Evolutionary conservation across 2,329 filamentous ascomycete species (phyloP).

Genomic region (Myriangium duriaei): DNA sequence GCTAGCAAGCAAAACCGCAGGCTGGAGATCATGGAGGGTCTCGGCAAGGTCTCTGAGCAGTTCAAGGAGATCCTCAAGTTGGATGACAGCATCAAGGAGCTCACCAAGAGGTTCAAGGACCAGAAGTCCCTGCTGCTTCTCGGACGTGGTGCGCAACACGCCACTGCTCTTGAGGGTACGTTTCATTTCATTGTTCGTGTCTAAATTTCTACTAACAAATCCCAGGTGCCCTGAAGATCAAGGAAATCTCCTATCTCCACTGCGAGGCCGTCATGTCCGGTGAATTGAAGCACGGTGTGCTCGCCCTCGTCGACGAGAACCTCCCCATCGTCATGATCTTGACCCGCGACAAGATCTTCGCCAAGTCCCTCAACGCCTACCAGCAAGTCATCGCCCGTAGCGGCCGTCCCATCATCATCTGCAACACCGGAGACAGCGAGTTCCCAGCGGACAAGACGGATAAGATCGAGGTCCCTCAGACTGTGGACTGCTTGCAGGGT

Average conservation of each 20-base stretch:
- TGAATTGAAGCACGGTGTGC: slow-evolving; percentile 96
- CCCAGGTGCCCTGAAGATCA: slow-evolving; percentile 84
- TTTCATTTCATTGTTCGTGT: background rate
- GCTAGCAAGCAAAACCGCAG: slow-evolving; percentile 86
- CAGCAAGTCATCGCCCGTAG: slow-evolving; percentile 96
- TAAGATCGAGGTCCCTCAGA: slow-evolving; percentile 95
- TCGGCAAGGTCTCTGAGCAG: slow-evolving; percentile 75
- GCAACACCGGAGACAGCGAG: slow-evolving; percentile 80
- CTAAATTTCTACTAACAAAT: slow-evolving; percentile 15
- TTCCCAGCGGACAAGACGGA: slow-evolving; percentile 81
- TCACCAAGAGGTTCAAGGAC: slow-evolving; percentile 90
- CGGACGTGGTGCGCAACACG: slow-evolving; percentile 90
- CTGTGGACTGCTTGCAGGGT: slow-evolving; percentile 89
- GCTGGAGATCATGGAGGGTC: slow-evolving; percentile 91
- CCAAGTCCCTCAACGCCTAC: slow-evolving; percentile 98
- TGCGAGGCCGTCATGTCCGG: slow-evolving; percentile 99
- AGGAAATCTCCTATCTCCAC: slow-evolving; percentile 99
- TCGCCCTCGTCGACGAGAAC: slow-evolving; percentile 95
- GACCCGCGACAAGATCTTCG: slow-evolving; percentile 89
- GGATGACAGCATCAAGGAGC: slow-evolving; percentile 84
- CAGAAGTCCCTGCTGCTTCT: slow-evolving; percentile 92
- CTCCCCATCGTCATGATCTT: slow-evolving; percentile 99
- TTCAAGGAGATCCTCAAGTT: slow-evolving; percentile 86
- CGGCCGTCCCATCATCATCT: slow-evolving; percentile 96
- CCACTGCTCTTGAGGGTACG: slow-evolving; percentile 79